Evolutionary conservation across 2,329 filamentous ascomycete genomes (phyloP).

Genomic region (Cladophialophora carrionii): DNA sequence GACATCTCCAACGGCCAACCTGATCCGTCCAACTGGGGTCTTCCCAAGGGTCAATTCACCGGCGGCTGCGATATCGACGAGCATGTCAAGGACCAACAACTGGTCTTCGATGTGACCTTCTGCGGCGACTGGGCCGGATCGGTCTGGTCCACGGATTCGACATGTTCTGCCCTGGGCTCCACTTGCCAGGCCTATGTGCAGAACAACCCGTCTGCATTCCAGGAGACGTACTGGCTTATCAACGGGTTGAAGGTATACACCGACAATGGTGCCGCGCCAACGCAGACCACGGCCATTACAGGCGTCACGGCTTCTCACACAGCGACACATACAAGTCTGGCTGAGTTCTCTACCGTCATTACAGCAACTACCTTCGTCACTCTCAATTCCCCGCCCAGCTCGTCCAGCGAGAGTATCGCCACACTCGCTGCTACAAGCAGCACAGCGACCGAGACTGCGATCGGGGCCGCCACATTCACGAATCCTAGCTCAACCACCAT

Average conservation of each 20-base stretch:
- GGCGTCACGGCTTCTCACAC: neutral
- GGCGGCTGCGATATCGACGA: slow-evolving; percentile 71
- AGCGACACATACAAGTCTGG: neutral
- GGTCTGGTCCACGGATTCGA: slow-evolving; percentile 63
- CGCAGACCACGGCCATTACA: slow-evolving; percentile 10
- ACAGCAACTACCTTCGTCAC: slow-evolving; percentile 10
- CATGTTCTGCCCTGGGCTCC: slow-evolving; percentile 63
- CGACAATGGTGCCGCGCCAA: slow-evolving; percentile 24
- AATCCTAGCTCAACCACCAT: neutral
- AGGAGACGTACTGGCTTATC: slow-evolving; percentile 59
- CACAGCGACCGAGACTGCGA: neutral
- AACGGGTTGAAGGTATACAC: slow-evolving; percentile 37
- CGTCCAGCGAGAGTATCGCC: neutral
- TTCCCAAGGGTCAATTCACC: slow-evolving; percentile 69
- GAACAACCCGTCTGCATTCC: slow-evolving; percentile 70
- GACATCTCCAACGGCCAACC: slow-evolving; percentile 66
- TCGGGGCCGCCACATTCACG: neutral
- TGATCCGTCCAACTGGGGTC: slow-evolving; percentile 68
- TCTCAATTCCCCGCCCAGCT: neutral
- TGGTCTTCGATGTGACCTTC: slow-evolving; percentile 82
- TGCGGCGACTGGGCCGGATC: slow-evolving; percentile 88
- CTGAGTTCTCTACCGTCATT: neutral
- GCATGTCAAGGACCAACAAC: slow-evolving; percentile 71
- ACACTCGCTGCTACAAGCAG: neutral
- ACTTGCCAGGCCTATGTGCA: slow-evolving; percentile 75